Evolutionary conservation across 106 monocot species (phyloP).

Genomic region (Allium sativum): DNA sequence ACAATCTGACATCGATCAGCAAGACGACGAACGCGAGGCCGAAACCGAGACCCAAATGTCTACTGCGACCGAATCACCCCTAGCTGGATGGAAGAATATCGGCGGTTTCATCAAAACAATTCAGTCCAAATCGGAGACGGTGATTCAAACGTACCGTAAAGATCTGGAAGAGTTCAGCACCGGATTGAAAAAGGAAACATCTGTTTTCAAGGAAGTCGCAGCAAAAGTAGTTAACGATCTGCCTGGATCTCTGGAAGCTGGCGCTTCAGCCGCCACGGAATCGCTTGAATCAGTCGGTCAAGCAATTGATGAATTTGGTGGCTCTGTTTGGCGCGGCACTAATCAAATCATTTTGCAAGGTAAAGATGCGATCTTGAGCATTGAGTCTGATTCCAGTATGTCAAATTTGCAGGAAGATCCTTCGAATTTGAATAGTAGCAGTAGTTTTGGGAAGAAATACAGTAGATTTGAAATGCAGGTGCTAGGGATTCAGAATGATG

Average conservation of each 20-base stretch:
- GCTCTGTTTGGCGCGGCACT: slow-evolving; percentile 23
- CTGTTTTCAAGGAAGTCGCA: slow-evolving; percentile 56
- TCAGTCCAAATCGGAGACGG: slow-evolving; percentile 59
- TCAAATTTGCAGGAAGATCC: not conserved
- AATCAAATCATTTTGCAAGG: slow-evolving; percentile 43
- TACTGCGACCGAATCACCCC: not conserved
- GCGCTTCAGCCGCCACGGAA: slow-evolving; percentile 66
- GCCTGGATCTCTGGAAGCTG: slow-evolving; percentile 56
- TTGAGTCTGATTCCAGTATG: slow-evolving; percentile 9
- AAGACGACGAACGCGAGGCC: not conserved
- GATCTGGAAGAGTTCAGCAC: slow-evolving; percentile 87
- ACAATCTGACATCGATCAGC: slow-evolving; percentile 7
- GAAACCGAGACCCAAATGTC: not conserved
- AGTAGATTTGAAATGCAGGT: slow-evolving; percentile 64
- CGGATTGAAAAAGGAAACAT: slow-evolving; percentile 74
- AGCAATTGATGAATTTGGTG: slow-evolving; percentile 60
- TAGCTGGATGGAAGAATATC: slow-evolving; percentile 26
- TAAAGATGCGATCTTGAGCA: slow-evolving; percentile 33
- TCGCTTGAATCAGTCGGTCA: slow-evolving; percentile 80
- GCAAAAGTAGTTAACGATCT: slow-evolving; percentile 43
- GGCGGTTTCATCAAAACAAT: slow-evolving; percentile 72
- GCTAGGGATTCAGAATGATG: slow-evolving; percentile 53
- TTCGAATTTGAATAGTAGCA: not conserved
- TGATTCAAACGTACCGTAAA: slow-evolving; percentile 75
- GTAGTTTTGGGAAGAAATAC: slow-evolving; percentile 27